Percentiles rank a stretch among this genome's conserved stretches.
These are phyloP conservation scores for Batrachochytrium dendrobatidis DNA, from an alignment of 371 early-diverging fungal species.

Conservation along the genomic window DNA sequence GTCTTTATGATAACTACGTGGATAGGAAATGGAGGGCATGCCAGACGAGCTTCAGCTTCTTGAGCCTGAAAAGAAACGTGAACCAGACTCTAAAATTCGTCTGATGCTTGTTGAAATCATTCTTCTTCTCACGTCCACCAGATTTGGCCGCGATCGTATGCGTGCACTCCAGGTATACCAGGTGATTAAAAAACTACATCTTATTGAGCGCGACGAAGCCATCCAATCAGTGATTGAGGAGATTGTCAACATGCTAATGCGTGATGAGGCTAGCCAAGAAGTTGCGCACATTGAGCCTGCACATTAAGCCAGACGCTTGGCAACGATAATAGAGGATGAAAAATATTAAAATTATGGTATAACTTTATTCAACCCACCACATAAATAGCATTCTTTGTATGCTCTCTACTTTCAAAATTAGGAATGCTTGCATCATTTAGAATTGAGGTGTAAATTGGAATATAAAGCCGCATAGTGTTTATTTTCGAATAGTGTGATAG, in stretches of 20 bases:
- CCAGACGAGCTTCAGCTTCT: slow-evolving; percentile 87
- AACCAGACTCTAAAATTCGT: slow-evolving; percentile 69
- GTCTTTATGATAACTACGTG: slow-evolving; percentile 1
- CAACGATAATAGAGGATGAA: too few species aligned
- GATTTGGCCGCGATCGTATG: slow-evolving; percentile 68
- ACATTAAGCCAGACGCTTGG: neutral
- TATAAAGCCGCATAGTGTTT: too few species aligned
- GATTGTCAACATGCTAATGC: slow-evolving; percentile 72
- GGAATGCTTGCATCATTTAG: too few species aligned
- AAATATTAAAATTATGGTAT: too few species aligned
- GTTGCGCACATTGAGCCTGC: neutral
- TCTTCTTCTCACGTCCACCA: slow-evolving; percentile 68
- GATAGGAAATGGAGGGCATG: slow-evolving; percentile 84
- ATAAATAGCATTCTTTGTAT: too few species aligned
- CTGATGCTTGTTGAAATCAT: slow-evolving; percentile 68
- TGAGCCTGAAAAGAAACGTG: slow-evolving; percentile 75
- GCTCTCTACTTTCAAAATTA: too few species aligned
- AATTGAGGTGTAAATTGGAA: too few species aligned
- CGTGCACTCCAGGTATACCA: slow-evolving; percentile 79
- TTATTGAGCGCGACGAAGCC: slow-evolving; percentile 56
- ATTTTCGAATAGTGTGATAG: too few species aligned
- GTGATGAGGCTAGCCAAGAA: slow-evolving; percentile 57
- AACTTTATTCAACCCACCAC: too few species aligned
- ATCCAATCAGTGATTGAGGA: slow-evolving; percentile 63
- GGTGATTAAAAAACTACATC: slow-evolving; percentile 74